Percentiles rank a stretch among this genome's conserved stretches.
phyloP scores from a whole-genome alignment of 2,329 filamentous ascomycete genomes.

The Fusarium nematophilum region DNA sequence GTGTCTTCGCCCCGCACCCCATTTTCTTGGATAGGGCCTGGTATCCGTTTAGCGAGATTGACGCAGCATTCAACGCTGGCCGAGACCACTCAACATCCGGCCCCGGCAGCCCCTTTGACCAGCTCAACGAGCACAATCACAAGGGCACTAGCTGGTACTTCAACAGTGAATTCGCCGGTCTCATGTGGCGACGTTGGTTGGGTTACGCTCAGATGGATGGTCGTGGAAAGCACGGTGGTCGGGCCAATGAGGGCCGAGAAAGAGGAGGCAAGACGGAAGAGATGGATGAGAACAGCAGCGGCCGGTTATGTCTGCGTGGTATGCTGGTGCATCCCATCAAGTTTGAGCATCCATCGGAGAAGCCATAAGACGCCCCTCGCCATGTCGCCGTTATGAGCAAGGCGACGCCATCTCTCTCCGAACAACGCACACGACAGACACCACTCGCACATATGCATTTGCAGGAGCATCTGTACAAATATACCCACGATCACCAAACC shows the following conservation, averaged over 20 bases:
- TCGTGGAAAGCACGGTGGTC: constrained; percentile 61
- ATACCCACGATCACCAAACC: constrained; percentile 44
- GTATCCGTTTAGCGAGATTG: constrained; percentile 72
- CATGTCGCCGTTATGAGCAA: constrained; percentile 44
- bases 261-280: constrained; percentile 66
- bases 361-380: constrained; percentile 30
- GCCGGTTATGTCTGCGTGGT: constrained; percentile 81
- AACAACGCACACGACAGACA: constrained; percentile 43
- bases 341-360: constrained; percentile 64
- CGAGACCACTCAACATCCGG: constrained; percentile 74
- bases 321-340: constrained; percentile 89
- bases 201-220: constrained; percentile 66
- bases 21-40: constrained; percentile 83
- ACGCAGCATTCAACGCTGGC: constrained; percentile 83
- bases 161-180: constrained; percentile 79
- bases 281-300: constrained; percentile 57
- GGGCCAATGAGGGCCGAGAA: constrained; percentile 58
- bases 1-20: constrained; percentile 83
- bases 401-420: constrained; percentile 37
- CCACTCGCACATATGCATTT: constrained; percentile 46
- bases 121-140: constrained; percentile 83
- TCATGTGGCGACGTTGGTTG: constrained; percentile 85
- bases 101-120: constrained; percentile 73
- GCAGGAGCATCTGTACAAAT: constrained; percentile 47
- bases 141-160: constrained; percentile 88